Evolutionary conservation across 1,284 basidiomycete species (phyloP).

Genomic region (Filobasidium uniguttulatum): DNA sequence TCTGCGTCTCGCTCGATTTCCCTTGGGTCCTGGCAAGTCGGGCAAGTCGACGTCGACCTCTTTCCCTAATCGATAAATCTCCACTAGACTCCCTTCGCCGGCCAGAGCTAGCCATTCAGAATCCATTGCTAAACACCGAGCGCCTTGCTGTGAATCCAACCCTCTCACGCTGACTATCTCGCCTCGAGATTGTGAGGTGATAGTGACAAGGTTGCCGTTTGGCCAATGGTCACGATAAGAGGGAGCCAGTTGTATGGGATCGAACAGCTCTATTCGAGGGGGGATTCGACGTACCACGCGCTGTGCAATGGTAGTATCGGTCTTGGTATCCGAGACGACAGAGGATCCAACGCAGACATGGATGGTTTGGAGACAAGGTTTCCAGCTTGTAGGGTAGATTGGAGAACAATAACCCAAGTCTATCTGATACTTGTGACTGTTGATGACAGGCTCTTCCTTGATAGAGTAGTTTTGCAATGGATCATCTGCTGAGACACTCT

Average conservation of each 20-base stretch:
- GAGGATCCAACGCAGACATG: no score
- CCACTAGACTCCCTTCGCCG: conserved; percentile 31
- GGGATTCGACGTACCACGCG: neutral
- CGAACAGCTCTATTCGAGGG: neutral
- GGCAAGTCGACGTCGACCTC: no score
- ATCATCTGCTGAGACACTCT: no score
- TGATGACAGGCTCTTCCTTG: neutral
- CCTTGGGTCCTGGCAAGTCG: no score
- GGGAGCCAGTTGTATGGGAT: conserved; percentile 13
- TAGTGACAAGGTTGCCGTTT: conserved; percentile 35
- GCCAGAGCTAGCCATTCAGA: conserved; percentile 34
- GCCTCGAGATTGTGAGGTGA: conserved; percentile 18
- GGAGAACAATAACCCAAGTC: conserved; percentile 31
- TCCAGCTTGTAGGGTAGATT: conserved; percentile 35
- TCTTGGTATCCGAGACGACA: no score
- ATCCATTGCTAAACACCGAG: conserved; percentile 29
- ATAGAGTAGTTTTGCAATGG: no score
- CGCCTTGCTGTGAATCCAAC: conserved; percentile 5
- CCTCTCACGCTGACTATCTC: conserved; percentile 27
- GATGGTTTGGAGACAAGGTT: conserved; percentile 33
- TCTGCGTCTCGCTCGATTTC: neutral
- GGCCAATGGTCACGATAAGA: no score
- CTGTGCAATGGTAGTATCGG: neutral
- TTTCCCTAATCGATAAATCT: conserved; percentile 29
- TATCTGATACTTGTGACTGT: neutral